Percentiles rank a stretch among this genome's conserved stretches.
phyloP scores from a whole-genome alignment of 352 stramenopile genomes.

The Thalassiosira livingstoniorum region DNA sequence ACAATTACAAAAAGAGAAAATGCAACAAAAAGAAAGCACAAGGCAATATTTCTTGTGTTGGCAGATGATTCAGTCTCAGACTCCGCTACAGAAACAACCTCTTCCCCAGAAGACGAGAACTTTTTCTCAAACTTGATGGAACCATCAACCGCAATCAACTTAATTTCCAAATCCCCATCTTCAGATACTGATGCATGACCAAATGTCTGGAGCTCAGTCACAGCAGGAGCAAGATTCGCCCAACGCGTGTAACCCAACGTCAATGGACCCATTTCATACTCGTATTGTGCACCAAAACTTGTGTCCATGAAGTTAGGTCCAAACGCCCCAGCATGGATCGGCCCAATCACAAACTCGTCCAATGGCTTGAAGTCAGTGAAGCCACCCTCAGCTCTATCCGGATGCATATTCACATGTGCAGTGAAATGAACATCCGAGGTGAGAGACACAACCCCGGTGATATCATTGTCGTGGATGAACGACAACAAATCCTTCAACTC shows the following conservation, averaged over 20 bases:
- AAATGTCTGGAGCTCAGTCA: slow-evolving; percentile 49
- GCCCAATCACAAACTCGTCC: slow-evolving; percentile 58
- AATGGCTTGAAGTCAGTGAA: slow-evolving; percentile 49
- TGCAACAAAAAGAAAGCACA: too few species aligned
- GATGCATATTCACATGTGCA: slow-evolving; percentile 38
- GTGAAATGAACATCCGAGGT: slow-evolving; percentile 59
- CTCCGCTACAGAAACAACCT: too few species aligned
- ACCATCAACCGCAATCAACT: slow-evolving; percentile 56
- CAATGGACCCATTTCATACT: slow-evolving; percentile 49
- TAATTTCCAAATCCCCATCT: slow-evolving; percentile 38
- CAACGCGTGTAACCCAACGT: slow-evolving; percentile 43
- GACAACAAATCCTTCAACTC: slow-evolving; percentile 46
- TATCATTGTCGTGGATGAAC: slow-evolving; percentile 47
- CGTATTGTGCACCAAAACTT: slow-evolving; percentile 48
- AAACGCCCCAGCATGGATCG: slow-evolving; percentile 50
- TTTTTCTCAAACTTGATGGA: slow-evolving; percentile 39
- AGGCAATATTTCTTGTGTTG: too few species aligned
- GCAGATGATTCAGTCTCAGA: too few species aligned
- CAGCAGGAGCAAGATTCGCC: slow-evolving; percentile 42
- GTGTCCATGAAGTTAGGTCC: slow-evolving; percentile 53
- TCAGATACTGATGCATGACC: slow-evolving; percentile 53
- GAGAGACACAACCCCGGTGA: slow-evolving; percentile 45
- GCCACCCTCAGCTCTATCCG: slow-evolving; percentile 30
- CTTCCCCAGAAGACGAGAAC: too few species aligned
- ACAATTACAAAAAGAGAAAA: too few species aligned